Percentiles rank a stretch among this genome's conserved stretches.
These are phyloP conservation scores for Apiospora saccharicola DNA, from an alignment of 2,329 filamentous ascomycete genomes.

Conservation along the genomic window DNA sequence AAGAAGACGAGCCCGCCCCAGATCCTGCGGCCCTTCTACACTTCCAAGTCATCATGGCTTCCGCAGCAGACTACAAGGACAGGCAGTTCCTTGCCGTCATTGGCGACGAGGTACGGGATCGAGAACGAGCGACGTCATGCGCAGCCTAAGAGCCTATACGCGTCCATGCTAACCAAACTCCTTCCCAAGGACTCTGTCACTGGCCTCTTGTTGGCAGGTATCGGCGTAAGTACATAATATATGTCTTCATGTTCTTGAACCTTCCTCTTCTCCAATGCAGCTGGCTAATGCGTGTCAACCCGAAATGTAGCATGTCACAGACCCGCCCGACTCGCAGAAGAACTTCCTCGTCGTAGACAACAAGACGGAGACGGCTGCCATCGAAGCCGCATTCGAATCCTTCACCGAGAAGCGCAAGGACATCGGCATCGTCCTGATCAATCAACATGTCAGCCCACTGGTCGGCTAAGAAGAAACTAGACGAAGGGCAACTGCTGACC, in stretches of 20 bases:
- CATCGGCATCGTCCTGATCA: constrained; percentile 95
- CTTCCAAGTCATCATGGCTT: constrained; percentile 49
- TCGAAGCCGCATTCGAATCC: constrained; percentile 87
- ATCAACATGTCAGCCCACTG: constrained; percentile 81
- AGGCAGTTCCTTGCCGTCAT: constrained; percentile 97
- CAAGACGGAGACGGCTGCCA: constrained; percentile 88
- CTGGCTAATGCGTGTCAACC: not conserved
- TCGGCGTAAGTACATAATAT: constrained; percentile 69
- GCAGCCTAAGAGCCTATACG: not conserved
- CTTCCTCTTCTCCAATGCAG: not conserved
- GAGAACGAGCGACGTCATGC: constrained; percentile 21
- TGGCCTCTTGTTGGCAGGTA: constrained; percentile 90
- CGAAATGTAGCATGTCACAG: constrained; percentile 80
- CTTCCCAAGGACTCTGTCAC: constrained; percentile 86
- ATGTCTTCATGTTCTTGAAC: not conserved
- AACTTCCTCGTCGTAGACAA: constrained; percentile 97
- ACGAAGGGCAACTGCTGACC: constrained; percentile 1
- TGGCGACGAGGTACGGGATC: constrained; percentile 82
- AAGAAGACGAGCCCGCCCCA: constrained; percentile 23
- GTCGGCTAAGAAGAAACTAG: not conserved
- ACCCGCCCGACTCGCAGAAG: constrained; percentile 87
- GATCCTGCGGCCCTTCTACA: not conserved
- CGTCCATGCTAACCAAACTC: constrained; percentile 30
- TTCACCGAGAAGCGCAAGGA: constrained; percentile 94
- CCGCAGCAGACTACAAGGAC: constrained; percentile 73